A percentile compares a stretch with the other conserved stretches of the same genome.
phyloP scores from a whole-genome alignment of 768 basidiomycete genomes.

The Agaricus blazei region DNA sequence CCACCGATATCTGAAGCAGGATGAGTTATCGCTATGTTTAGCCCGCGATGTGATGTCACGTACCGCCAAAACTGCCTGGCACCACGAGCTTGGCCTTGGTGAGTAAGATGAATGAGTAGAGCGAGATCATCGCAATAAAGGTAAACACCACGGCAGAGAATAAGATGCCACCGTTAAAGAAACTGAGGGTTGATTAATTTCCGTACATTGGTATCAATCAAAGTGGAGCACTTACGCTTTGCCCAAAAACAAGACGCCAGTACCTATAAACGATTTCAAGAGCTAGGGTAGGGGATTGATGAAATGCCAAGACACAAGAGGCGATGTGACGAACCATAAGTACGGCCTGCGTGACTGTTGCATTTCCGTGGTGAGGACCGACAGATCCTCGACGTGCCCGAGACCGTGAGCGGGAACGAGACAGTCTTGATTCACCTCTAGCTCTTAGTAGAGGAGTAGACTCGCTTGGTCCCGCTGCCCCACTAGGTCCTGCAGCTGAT shows the following conservation, averaged over 20 bases:
- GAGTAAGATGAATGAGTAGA: conserved; percentile 92
- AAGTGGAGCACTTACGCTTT: conserved; percentile 61
- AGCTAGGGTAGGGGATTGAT: conserved; percentile 40
- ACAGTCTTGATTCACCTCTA: conserved; percentile 10
- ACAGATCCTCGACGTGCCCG: conserved; percentile 52
- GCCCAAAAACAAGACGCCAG: conserved; percentile 92
- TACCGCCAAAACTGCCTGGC: conserved; percentile 90
- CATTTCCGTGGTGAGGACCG: conserved; percentile 71
- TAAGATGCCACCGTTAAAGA: conserved; percentile 91
- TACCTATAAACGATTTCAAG: conserved; percentile 91
- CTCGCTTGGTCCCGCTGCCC: conserved; percentile 35
- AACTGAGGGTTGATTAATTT: conserved; percentile 39
- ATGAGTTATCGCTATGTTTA: background rate
- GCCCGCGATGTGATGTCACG: background rate
- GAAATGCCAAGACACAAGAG: background rate
- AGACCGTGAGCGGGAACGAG: conserved; percentile 39
- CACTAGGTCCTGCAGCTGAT: conserved; percentile 13
- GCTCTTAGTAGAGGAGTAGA: conserved; percentile 49
- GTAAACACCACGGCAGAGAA: conserved; percentile 80
- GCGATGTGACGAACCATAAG: conserved; percentile 64
- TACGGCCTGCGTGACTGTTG: conserved; percentile 86
- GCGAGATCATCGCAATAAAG: conserved; percentile 78
- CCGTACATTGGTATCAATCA: background rate
- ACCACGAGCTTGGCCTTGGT: conserved; percentile 85
- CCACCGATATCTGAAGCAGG: conserved; percentile 80